Base-by-base conservation (phyloP, 2,329 filamentous ascomycete genomes). In the Alternaria conjuncta region DNA sequence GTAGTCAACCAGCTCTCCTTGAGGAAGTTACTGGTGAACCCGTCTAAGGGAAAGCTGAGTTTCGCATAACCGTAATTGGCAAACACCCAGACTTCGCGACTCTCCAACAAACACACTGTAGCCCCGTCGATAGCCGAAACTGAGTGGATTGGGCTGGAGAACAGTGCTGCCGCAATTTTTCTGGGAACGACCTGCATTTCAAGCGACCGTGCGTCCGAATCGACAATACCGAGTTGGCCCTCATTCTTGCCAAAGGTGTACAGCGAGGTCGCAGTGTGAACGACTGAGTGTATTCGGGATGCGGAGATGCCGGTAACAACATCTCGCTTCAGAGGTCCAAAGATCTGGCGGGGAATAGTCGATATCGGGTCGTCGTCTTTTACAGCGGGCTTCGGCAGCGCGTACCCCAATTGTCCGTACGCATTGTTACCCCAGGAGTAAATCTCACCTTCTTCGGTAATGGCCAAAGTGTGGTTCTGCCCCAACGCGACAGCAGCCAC, bases 221-320 rank as follows among this genome's bases (percentile, higher is more conserved):
- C 96, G 82, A 97, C 94, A 57, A 99, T 86, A 6, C 94, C 96
- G 50, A 99, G 86, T 78, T 99, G 96, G 2, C 96, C 96, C 71
- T 94, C 89, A 72, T 98, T 99, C 73, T 96, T 96, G 21, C 96
- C 96, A 86, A 97, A 99, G 3, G 93, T 97, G 76, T 92, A 99
- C 1, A 99, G 82, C 1, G 93, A 92, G 1, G 89, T 88, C 1
- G 87, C 86, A 0, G 93, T 97, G 74, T 96, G 92, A 0, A 93
- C 93, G 4, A 96, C 94, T 0, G 96, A 98, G 80, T 99, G 96
- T 43, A 97, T 89, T 0, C 92, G 86, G 2, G 96, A 98, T 7
- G 96, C 95, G 2, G 96, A 94, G 60, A 94, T 88, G 1, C 96
- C 96, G 21, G 92, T 79, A 15, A 98, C 87, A 2, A 83, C 77